A percentile compares a stretch with the other conserved stretches of the same genome.
Evolutionary conservation across 1,284 basidiomycete genomes (phyloP).

Genomic region (Leccinum proximum): DNA sequence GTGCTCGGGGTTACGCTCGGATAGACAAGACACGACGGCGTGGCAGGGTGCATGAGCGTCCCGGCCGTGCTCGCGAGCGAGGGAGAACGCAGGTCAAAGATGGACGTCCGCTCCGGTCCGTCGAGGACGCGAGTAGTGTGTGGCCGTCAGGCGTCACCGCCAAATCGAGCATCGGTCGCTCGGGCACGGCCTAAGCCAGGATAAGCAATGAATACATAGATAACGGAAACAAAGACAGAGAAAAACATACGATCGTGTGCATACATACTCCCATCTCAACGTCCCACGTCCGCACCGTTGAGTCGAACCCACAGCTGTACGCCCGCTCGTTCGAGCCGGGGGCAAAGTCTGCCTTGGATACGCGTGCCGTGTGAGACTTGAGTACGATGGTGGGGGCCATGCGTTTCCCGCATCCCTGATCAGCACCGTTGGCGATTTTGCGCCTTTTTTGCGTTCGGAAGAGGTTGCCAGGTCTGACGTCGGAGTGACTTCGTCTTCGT

Average conservation of each 20-base stretch:
- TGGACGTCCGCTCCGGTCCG: constrained; percentile 64
- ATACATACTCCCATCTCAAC: constrained; percentile 64
- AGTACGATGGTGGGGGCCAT: constrained; percentile 69
- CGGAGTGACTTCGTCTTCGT: constrained; percentile 56
- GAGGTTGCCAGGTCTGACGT: constrained; percentile 17
- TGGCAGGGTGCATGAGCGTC: constrained; percentile 64
- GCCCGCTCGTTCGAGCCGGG: constrained; percentile 35
- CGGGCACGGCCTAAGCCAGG: constrained; percentile 51
- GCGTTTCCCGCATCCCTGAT: constrained; percentile 35
- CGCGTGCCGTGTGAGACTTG: constrained; percentile 71
- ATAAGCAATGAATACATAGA: neutral
- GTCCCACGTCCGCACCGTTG: constrained; percentile 74
- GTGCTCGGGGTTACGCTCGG: constrained; percentile 21
- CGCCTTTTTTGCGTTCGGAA: constrained; percentile 53
- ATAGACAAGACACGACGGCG: constrained; percentile 70
- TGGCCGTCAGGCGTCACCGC: constrained; percentile 40
- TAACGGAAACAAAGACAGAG: neutral
- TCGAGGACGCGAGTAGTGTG: constrained; percentile 56
- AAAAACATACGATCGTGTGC: constrained; percentile 46
- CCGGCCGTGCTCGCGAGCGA: constrained; percentile 43
- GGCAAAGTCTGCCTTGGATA: constrained; percentile 61
- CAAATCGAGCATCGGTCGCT: constrained; percentile 69
- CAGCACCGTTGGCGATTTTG: constrained; percentile 36
- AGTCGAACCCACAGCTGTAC: constrained; percentile 75
- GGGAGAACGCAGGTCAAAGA: constrained; percentile 60